Conservation (phyloP, 805 yeast genomes). For the Wickerhamomyces chambardii region DNA sequence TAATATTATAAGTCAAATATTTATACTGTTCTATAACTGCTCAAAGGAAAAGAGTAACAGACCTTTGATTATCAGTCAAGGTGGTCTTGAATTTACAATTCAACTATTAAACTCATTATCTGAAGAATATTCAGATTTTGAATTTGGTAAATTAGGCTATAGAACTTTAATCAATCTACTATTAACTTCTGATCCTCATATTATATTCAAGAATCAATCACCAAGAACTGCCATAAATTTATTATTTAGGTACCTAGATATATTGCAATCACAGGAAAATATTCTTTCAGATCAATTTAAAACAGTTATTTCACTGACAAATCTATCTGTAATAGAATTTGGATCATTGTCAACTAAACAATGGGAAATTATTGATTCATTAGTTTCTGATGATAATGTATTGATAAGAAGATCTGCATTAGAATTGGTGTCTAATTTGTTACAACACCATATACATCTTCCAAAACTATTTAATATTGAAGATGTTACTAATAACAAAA, state of each 20-base stretch:
- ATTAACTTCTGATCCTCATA: slow-evolving; percentile 34
- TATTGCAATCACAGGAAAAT: slow-evolving; percentile 2
- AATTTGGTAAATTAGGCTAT: slow-evolving; percentile 25
- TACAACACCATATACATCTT: slow-evolving; percentile 27
- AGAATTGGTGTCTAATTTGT: slow-evolving; percentile 57
- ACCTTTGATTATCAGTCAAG: slow-evolving; percentile 33
- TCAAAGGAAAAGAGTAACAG: slow-evolving; percentile 13
- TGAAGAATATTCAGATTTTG: slow-evolving; percentile 3
- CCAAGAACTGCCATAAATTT: slow-evolving; percentile 32
- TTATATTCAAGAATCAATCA: slow-evolving; percentile 33
- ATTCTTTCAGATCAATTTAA: slow-evolving; percentile 33
- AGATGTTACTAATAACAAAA: slow-evolving; percentile 22
- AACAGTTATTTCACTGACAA: slow-evolving; percentile 58
- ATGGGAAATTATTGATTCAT: slow-evolving; percentile 37
- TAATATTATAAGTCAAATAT: slow-evolving; percentile 16
- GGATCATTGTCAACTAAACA: slow-evolving; percentile 22
- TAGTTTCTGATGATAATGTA: slow-evolving; percentile 33
- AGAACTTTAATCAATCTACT: slow-evolving; percentile 34
- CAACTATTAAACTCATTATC: slow-evolving; percentile 21
- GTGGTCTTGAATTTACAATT: slow-evolving; percentile 30
- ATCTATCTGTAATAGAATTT: slow-evolving; percentile 42
- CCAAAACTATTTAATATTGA: slow-evolving; percentile 54
- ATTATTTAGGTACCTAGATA: slow-evolving; percentile 30
- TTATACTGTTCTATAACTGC: slow-evolving; percentile 22
- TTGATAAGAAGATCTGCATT: slow-evolving; percentile 49